A percentile compares a stretch with the other conserved stretches of the same genome.
These are phyloP conservation scores for Penstemon eatonii DNA, from an alignment of 257 asterid species.

Conservation along the genomic window DNA sequence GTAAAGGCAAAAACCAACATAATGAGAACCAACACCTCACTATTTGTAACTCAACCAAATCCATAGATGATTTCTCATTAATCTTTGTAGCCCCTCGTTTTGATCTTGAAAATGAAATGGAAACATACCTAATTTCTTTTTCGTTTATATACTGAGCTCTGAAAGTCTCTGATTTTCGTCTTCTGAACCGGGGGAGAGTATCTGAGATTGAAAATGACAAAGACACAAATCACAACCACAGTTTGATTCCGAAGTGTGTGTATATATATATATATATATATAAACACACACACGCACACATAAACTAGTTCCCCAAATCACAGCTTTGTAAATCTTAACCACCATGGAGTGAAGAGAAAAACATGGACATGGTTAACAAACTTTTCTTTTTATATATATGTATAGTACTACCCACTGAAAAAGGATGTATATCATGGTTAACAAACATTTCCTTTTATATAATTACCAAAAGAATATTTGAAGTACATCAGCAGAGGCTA, in stretches of 20 bases:
- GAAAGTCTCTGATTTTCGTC: slow-evolving; percentile 92
- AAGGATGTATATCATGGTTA: too few species aligned
- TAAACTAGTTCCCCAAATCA: too few species aligned
- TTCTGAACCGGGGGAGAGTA: slow-evolving; percentile 58
- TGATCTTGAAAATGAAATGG: slow-evolving; percentile 21
- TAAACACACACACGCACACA: background rate
- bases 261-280: slow-evolving; percentile 1
- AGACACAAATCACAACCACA: slow-evolving; percentile 18
- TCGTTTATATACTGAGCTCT: slow-evolving; percentile 80
- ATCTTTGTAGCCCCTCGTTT: background rate
- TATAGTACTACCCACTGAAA: too few species aligned
- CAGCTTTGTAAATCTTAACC: background rate
- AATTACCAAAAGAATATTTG: too few species aligned
- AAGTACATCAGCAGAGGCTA: background rate
- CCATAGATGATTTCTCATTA: slow-evolving; percentile 15
- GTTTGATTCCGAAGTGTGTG: background rate
- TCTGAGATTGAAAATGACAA: slow-evolving; percentile 44
- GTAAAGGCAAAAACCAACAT: slow-evolving; percentile 21
- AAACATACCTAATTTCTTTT: slow-evolving; percentile 76
- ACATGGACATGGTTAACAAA: background rate
- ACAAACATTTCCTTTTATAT: too few species aligned
- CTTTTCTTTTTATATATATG: background rate
- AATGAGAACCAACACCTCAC: slow-evolving; percentile 18
- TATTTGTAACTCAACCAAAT: slow-evolving; percentile 2
- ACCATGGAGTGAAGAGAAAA: background rate